phyloP scores from a whole-genome alignment of 257 asterid species.

The Fraxinus anomala region DNA sequence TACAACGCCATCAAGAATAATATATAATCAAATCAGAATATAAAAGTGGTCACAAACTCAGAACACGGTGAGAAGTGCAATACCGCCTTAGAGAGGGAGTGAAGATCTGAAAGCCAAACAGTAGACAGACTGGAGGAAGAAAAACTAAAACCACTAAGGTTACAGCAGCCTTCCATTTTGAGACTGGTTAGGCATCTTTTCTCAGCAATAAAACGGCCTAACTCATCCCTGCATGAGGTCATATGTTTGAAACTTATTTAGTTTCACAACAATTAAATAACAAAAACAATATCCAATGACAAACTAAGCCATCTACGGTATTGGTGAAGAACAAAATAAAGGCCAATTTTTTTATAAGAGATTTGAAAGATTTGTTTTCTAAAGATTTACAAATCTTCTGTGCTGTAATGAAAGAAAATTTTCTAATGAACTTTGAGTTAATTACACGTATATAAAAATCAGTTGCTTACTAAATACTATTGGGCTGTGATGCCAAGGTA shows the following conservation, averaged over 20 bases:
- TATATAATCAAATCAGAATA: background rate
- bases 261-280: background rate
- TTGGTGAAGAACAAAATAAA: background rate
- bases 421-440: too few species aligned
- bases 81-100: constrained; percentile 82
- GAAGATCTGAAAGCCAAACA: constrained; percentile 88
- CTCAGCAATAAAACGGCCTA: constrained; percentile 79
- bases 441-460: background rate
- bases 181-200: constrained; percentile 77
- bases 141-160: constrained; percentile 67
- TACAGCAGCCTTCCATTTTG: constrained; percentile 91
- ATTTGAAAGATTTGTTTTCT: background rate
- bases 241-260: constrained; percentile 12
- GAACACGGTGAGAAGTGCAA: background rate
- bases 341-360: background rate
- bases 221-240: constrained; percentile 67
- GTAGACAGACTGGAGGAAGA: constrained; percentile 70
- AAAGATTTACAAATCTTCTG: background rate
- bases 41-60: background rate
- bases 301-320: background rate
- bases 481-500: too few species aligned
- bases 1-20: background rate
- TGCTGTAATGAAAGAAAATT: background rate
- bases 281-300: background rate
- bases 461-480: background rate